A percentile compares a stretch with the other conserved stretches of the same genome.
phyloP scores from a whole-genome alignment of 192 early-diverging fungal species.

The Radiomyces spectabilis region DNA sequence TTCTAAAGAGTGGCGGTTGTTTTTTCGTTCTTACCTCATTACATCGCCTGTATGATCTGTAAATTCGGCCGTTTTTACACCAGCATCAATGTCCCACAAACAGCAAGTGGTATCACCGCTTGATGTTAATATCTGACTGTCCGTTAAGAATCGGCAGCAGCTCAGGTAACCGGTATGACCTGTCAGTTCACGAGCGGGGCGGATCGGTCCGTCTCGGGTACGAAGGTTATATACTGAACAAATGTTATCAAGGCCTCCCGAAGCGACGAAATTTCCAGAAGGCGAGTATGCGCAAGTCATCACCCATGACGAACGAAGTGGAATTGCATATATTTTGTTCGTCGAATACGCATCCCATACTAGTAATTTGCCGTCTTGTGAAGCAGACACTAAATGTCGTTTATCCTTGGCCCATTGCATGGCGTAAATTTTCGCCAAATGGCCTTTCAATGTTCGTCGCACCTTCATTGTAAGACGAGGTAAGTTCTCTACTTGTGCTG shows the following conservation, averaged over 20 bases:
- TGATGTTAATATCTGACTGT: constrained; percentile 93
- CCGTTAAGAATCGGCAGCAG: constrained; percentile 94
- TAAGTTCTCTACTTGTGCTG: constrained; percentile 73
- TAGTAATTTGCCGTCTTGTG: constrained; percentile 98
- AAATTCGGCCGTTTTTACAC: constrained; percentile 92
- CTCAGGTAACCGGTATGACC: constrained; percentile 97
- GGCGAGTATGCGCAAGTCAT: constrained; percentile 99
- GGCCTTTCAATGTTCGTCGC: constrained; percentile 94
- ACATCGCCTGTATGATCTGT: constrained; percentile 98
- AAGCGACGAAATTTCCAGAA: constrained; percentile 96
- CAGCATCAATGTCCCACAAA: constrained; percentile 99
- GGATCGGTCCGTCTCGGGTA: constrained; percentile 85
- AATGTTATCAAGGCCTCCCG: constrained; percentile 98
- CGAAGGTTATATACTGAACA: constrained; percentile 96
- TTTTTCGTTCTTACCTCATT: constrained; percentile 59
- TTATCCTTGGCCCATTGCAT: constrained; percentile 59
- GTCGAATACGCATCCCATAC: constrained; percentile 99
- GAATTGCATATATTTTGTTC: constrained; percentile 98
- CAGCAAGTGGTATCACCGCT: constrained; percentile 99
- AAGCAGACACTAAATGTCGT: constrained; percentile 93
- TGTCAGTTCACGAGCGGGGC: constrained; percentile 89
- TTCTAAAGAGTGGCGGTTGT: too few species aligned
- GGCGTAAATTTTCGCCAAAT: constrained; percentile 98
- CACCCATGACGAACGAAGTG: constrained; percentile 98
- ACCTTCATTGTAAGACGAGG: constrained; percentile 90